Percentiles rank a stretch among this genome's conserved stretches.
phyloP scores from a whole-genome alignment of 805 yeast genomes.

The Yarrowia porcina region DNA sequence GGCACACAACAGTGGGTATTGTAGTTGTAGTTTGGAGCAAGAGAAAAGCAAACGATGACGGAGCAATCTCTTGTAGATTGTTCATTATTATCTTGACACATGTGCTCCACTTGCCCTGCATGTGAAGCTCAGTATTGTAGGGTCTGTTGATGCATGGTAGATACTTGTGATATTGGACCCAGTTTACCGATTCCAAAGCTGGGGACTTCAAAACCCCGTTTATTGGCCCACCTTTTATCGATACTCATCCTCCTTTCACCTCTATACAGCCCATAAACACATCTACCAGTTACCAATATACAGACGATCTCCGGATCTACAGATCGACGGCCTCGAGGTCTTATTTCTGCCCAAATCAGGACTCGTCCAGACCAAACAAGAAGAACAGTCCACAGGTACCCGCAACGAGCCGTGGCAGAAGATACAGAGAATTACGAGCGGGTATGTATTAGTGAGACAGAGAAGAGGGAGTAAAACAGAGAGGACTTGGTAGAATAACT shows the following conservation, averaged over 20 bases:
- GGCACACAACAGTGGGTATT: too few species aligned
- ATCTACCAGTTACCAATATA: background rate
- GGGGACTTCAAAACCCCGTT: background rate
- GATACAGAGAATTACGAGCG: too few species aligned
- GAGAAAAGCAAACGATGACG: background rate
- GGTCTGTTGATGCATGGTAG: background rate
- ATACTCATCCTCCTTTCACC: background rate
- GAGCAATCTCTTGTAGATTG: too few species aligned
- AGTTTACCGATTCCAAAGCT: background rate
- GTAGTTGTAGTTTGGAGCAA: too few species aligned
- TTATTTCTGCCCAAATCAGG: background rate
- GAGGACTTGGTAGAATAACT: too few species aligned
- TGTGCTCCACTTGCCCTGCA: background rate
- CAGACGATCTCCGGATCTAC: conserved; percentile 4
- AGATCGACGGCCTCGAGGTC: background rate
- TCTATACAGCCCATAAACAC: background rate
- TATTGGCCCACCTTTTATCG: background rate
- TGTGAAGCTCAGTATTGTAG: background rate
- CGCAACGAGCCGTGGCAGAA: too few species aligned
- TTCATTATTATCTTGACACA: too few species aligned
- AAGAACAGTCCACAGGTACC: background rate
- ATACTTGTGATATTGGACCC: too few species aligned
- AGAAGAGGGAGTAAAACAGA: background rate
- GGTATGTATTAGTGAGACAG: background rate
- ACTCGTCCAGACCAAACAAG: background rate